Percentiles rank a stretch among this genome's conserved stretches.
Evolutionary conservation across 208 protist genomes (phyloP).

Genomic region (Wallacemonas sp.): DNA sequence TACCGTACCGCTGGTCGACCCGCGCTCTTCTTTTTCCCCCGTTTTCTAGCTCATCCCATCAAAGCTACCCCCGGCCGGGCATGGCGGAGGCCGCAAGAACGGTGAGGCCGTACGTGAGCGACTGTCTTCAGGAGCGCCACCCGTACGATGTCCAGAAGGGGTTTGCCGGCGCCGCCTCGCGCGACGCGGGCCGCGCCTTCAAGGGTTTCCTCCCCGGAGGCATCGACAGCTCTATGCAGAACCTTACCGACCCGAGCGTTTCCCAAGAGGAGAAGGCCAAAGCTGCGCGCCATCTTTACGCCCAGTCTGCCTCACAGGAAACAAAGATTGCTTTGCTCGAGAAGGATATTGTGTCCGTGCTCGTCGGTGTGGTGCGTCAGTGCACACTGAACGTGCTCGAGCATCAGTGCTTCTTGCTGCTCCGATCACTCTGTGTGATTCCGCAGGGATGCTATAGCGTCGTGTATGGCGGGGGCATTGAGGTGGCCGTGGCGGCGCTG

Average conservation of each 20-base stretch:
- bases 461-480: slow-evolving; percentile 51
- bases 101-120: slow-evolving; percentile 83
- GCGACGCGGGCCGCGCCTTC: slow-evolving; percentile 66
- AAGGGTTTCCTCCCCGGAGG: slow-evolving; percentile 39
- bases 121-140: slow-evolving; percentile 80
- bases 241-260: slow-evolving; percentile 51
- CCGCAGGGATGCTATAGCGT: slow-evolving; percentile 75
- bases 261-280: slow-evolving; percentile 37
- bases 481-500: slow-evolving; percentile 30
- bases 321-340: slow-evolving; percentile 64
- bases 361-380: slow-evolving; percentile 38
- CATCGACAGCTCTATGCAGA: slow-evolving; percentile 41
- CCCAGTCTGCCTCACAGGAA: slow-evolving; percentile 75
- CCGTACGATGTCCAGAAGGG: slow-evolving; percentile 76
- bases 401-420: slow-evolving; percentile 61
- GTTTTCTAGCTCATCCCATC: not conserved
- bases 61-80: too few species aligned
- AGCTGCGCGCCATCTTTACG: slow-evolving; percentile 66
- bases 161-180: slow-evolving; percentile 53
- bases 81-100: slow-evolving; percentile 71
- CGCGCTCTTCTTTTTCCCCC: not conserved
- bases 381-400: slow-evolving; percentile 31
- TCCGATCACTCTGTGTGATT: slow-evolving; percentile 71
- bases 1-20: too few species aligned
- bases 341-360: slow-evolving; percentile 45